Conservation (phyloP, 2,329 filamentous ascomycete species). For the Fusarium circinatum region DNA sequence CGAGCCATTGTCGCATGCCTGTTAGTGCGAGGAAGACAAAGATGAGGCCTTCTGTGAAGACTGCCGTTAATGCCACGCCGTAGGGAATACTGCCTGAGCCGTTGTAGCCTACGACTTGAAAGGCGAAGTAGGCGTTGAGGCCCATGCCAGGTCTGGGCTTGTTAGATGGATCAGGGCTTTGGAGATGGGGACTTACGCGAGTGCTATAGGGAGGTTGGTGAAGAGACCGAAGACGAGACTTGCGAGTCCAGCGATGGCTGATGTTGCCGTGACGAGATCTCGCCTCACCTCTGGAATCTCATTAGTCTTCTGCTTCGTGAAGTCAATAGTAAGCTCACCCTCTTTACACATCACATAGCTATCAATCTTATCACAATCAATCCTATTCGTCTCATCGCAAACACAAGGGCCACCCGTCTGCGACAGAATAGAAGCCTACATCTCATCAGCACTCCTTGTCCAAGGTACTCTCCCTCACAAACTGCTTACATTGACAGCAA, state of each 20-base stretch:
- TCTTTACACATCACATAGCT: constrained; percentile 53
- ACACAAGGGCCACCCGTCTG: constrained; percentile 28
- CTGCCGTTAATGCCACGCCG: constrained; percentile 77
- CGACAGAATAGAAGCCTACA: constrained; percentile 26
- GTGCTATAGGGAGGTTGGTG: constrained; percentile 36
- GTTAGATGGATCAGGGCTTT: constrained; percentile 64
- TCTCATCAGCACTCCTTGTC: background rate
- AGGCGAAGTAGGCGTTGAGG: constrained; percentile 84
- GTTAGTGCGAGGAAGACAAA: constrained; percentile 79
- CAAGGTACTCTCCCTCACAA: background rate
- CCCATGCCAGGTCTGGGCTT: constrained; percentile 52
- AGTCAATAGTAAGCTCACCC: background rate
- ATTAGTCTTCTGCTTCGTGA: background rate
- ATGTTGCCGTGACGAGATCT: constrained; percentile 81
- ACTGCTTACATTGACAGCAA: constrained; percentile 38
- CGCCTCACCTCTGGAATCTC: constrained; percentile 65
- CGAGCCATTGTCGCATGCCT: constrained; percentile 86
- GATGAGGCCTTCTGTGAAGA: constrained; percentile 83
- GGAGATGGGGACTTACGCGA: constrained; percentile 13
- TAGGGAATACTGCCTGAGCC: constrained; percentile 79
- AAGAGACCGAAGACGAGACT: constrained; percentile 45
- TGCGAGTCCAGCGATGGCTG: constrained; percentile 77
- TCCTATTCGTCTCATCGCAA: constrained; percentile 35
- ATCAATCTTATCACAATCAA: constrained; percentile 60
- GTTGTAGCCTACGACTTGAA: constrained; percentile 72